Conservation (phyloP, 192 early-diverging fungal species). For the Backusella liffmaniae region DNA sequence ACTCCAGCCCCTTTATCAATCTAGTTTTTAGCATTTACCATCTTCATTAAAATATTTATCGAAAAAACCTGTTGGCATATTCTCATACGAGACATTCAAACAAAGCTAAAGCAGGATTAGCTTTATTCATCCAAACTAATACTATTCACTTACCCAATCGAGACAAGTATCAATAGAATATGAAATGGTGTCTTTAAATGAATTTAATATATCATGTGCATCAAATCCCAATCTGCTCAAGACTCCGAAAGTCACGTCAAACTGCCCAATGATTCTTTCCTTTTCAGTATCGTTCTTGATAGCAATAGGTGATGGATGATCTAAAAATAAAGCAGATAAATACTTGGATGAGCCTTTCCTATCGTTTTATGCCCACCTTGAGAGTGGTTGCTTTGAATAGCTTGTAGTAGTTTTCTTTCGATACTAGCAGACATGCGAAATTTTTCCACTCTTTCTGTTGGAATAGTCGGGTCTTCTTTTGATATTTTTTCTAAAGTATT, state of each 20-base stretch:
- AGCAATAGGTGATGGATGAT: neutral
- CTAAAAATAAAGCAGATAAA: neutral
- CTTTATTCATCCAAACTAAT: neutral
- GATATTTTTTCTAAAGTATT: neutral
- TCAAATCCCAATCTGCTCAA: conserved; percentile 48
- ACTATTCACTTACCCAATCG: conserved; percentile 48
- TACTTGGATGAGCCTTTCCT: neutral
- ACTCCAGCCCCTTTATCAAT: neutral
- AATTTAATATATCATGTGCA: conserved; percentile 39
- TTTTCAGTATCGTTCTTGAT: conserved; percentile 16
- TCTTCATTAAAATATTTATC: conserved; percentile 48
- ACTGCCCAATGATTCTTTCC: conserved; percentile 40
- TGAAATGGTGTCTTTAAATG: conserved; percentile 38
- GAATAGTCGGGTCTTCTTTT: neutral
- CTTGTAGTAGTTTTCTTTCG: neutral
- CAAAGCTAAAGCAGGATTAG: conserved; percentile 33
- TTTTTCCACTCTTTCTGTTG: neutral
- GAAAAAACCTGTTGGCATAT: conserved; percentile 44
- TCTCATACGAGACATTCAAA: conserved; percentile 37
- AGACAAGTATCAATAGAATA: conserved; percentile 41
- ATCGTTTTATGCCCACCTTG: neutral
- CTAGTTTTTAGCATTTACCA: neutral
- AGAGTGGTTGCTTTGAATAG: neutral
- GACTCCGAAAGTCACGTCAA: conserved; percentile 46
- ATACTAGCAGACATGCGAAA: conserved; percentile 5